Evolutionary conservation across 2,329 filamentous ascomycete genomes (phyloP), one percentile per base, ranked within the genome.

Genomic region (Ophiostoma angusticollis): DNA sequence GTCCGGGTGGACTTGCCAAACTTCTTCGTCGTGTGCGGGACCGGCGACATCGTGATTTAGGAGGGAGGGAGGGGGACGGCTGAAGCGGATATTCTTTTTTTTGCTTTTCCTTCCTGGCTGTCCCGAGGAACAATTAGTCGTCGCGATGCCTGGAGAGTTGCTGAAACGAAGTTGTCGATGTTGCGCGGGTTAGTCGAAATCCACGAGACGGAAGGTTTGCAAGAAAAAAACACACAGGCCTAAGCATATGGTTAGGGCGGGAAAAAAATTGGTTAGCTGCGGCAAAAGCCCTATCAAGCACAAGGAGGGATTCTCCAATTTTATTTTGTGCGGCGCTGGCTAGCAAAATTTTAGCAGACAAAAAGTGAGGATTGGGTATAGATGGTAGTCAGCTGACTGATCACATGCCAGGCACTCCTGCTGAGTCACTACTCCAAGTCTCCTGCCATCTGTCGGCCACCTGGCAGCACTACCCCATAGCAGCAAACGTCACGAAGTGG

Each of bases 1-100:
- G 81, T 76, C 73, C 89, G 80, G 72, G 84, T 83, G 70, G 84
- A 84, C 78, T 47, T 47, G 73, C 86, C 86, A 77, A 94, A 95
- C 76, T 83, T 89, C 84, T 94, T 93, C 61, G 80, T 84, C 70
- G 75, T 71, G 58, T 68, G 67, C 58, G 64, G 68, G 64, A 73
- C 72, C 56, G 69, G 68, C 72, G 80, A 81, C 80, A 84, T 84
- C 54, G 64, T 77, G 69, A n/a, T n/a, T n/a, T n/a, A n/a, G n/a
- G n/a, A n/a, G n/a, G n/a, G n/a, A n/a, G n/a, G n/a, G n/a, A n/a
- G n/a, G n/a, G n/a, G n/a, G n/a, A n/a, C n/a, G n/a, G n/a, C n/a
- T n/a, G n/a, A n/a, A n/a, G n/a, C n/a, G n/a, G n/a, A n/a, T n/a
- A n/a, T n/a, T n/a, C n/a, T n/a, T n/a, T n/a, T n/a, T n/a, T n/a